Evolutionary conservation across 1,284 basidiomycete species (phyloP).

Genomic region (Laetiporus sulphureus): DNA sequence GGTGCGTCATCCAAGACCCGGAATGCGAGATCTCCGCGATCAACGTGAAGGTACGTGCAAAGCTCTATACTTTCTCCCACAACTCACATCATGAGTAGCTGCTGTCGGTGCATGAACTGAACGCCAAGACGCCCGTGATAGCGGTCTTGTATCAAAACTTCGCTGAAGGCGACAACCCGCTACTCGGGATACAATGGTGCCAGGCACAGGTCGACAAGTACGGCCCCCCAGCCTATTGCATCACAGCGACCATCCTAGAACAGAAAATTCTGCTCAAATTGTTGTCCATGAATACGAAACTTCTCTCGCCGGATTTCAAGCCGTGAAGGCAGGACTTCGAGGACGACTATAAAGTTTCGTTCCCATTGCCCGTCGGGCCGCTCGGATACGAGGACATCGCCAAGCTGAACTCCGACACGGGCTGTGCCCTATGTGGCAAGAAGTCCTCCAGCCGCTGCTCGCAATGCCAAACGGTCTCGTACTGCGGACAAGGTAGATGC

Average conservation of each 20-base stretch:
- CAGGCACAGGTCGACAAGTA: conserved; percentile 7
- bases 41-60: conserved; percentile 24
- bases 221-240: conserved; percentile 2
- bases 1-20: conserved; percentile 23
- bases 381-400: conserved; percentile 32
- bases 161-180: conserved; percentile 13
- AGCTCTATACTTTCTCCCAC: not conserved
- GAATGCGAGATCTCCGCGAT: conserved; percentile 20
- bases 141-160: conserved; percentile 23
- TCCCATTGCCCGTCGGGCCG: conserved; percentile 34
- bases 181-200: conserved; percentile 13
- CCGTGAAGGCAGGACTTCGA: conserved; percentile 18
- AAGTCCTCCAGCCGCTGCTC: conserved; percentile 27
- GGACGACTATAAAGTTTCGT: conserved; percentile 25
- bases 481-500: conserved; percentile 33
- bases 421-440: conserved; percentile 35
- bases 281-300: conserved; percentile 29
- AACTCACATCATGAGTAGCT: conserved; percentile 16
- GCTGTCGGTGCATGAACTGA: conserved; percentile 20
- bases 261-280: conserved; percentile 27
- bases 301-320: conserved; percentile 23
- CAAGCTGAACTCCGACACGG: conserved; percentile 27
- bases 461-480: conserved; percentile 30
- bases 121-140: conserved; percentile 26
- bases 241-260: conserved; percentile 26